Conservation (phyloP, 306 rosid species). For the Abrus precatorius region DNA sequence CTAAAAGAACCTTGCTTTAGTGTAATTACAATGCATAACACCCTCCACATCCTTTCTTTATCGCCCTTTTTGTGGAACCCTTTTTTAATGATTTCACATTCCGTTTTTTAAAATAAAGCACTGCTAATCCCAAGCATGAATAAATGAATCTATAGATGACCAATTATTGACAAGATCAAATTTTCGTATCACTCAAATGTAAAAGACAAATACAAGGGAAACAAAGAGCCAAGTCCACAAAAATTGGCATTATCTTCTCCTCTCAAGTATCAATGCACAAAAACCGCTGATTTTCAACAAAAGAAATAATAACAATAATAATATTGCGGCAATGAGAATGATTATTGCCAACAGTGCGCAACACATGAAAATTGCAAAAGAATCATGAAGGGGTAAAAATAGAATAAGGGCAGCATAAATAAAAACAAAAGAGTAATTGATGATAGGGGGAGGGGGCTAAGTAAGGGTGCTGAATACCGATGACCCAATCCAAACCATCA, state of each 20-base stretch:
- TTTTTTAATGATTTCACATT: constrained; percentile 52
- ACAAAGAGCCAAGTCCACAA: constrained; percentile 30
- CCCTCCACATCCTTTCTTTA: constrained; percentile 32
- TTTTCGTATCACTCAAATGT: constrained; percentile 43
- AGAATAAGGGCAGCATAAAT: constrained; percentile 52
- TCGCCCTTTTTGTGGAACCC: constrained; percentile 43
- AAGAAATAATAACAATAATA: constrained; percentile 47
- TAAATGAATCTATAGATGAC: neutral
- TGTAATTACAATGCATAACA: constrained; percentile 30
- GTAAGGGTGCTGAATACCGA: constrained; percentile 51
- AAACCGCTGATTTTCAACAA: constrained; percentile 47
- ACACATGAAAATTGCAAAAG: constrained; percentile 56
- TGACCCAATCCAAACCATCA: constrained; percentile 98
- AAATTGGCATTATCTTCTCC: constrained; percentile 3
- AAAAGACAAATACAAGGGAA: constrained; percentile 20
- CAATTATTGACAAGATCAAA: constrained; percentile 27
- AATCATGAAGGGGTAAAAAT: constrained; percentile 56
- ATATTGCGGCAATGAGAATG: constrained; percentile 52
- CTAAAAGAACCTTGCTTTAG: constrained; percentile 43
- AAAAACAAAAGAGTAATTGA: constrained; percentile 62
- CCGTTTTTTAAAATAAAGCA: constrained; percentile 7
- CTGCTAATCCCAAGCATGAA: neutral
- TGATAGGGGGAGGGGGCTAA: constrained; percentile 36
- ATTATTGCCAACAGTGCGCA: constrained; percentile 69
- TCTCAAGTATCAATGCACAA: constrained; percentile 36